These are phyloP conservation scores for Phytophthora podocarpi DNA, from an alignment of 352 stramenopile genomes.

Conservation along the genomic window DNA sequence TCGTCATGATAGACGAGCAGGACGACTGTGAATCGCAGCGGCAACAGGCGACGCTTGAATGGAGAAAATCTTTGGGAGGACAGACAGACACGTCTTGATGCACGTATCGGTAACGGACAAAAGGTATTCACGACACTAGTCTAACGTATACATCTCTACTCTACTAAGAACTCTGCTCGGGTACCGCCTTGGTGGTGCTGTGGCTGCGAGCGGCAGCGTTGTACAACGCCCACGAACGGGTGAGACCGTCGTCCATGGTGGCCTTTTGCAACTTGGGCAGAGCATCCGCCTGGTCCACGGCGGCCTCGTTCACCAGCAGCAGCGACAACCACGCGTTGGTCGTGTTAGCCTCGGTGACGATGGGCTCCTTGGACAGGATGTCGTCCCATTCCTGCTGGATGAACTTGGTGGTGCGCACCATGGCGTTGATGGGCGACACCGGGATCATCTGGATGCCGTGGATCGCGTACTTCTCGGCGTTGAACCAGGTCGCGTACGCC, in stretches of 20 bases:
- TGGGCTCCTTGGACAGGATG: conserved; percentile 63
- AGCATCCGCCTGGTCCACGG: conserved; percentile 54
- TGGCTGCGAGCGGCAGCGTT: conserved; percentile 39
- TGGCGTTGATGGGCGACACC: conserved; percentile 67
- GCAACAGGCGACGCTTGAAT: conserved; percentile 2
- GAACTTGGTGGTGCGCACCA: conserved; percentile 64
- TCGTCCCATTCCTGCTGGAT: conserved; percentile 78
- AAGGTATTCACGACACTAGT: too few species aligned
- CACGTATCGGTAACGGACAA: too few species aligned
- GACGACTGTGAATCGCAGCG: too few species aligned
- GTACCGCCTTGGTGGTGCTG: neutral
- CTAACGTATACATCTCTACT: neutral
- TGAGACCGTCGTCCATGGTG: conserved; percentile 67
- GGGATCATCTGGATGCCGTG: conserved; percentile 84
- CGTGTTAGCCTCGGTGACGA: conserved; percentile 46
- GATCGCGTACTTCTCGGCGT: conserved; percentile 66
- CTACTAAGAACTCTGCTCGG: conserved; percentile 6
- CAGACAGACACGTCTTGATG: too few species aligned
- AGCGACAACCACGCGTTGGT: conserved; percentile 72
- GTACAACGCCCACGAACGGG: conserved; percentile 72
- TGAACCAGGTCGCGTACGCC: conserved; percentile 77
- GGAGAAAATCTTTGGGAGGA: conserved; percentile 16
- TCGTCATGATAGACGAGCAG: too few species aligned
- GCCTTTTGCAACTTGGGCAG: conserved; percentile 45
- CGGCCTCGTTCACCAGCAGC: conserved; percentile 67